Evolutionary conservation across 192 early-diverging fungal species (phyloP).

Genomic region (Umbelopsis ramanniana): DNA sequence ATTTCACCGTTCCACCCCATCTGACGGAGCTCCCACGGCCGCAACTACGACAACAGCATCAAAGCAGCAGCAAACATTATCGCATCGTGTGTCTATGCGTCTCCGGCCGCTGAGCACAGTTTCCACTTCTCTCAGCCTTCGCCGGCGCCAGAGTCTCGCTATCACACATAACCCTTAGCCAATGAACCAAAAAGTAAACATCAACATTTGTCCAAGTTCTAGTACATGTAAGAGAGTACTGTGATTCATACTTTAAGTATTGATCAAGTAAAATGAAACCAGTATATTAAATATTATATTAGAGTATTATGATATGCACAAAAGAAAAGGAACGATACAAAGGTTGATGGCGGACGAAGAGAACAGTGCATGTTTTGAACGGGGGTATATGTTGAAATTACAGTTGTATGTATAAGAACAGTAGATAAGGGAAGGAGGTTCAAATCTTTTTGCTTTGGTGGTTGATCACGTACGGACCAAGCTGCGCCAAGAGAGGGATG

Average conservation of each 20-base stretch:
- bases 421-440: background rate
- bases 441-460: background rate
- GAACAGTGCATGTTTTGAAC: background rate
- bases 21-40: background rate
- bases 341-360: background rate
- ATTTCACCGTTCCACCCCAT: background rate
- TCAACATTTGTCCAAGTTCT: background rate
- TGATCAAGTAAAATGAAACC: background rate
- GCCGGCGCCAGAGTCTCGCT: constrained; percentile 8
- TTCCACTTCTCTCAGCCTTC: constrained; percentile 1
- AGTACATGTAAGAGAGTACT: background rate
- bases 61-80: background rate
- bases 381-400: constrained; percentile 4
- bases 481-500: background rate
- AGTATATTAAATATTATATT: constrained; percentile 3
- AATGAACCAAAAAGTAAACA: background rate
- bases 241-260: background rate
- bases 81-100: constrained; percentile 8
- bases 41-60: background rate
- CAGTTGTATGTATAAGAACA: background rate
- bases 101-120: constrained; percentile 1
- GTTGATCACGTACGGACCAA: background rate
- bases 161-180: background rate
- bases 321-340: background rate
- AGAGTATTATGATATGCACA: background rate